Evolutionary conservation across 2,329 filamentous ascomycete species (phyloP), one percentile per base, ranked within the genome.

Genomic region (Fusarium robinianum): DNA sequence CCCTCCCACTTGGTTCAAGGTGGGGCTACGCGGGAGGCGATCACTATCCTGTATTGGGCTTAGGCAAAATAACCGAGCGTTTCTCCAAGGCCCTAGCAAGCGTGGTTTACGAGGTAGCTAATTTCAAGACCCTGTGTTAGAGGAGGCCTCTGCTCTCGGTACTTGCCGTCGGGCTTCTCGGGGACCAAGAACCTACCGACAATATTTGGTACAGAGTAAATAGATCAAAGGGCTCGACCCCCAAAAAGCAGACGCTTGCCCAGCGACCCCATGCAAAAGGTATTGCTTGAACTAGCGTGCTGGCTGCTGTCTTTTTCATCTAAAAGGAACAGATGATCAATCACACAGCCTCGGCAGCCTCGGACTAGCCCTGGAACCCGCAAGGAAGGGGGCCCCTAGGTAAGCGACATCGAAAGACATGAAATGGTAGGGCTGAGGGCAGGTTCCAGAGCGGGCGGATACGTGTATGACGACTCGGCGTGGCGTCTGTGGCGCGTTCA

Each of bases 21-120:
- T 9, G 8, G 16, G 18, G 17, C 14, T 12, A 33, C 33, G 29
- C 38, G 33, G 14, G 33, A 29, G 50, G 5, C 21, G 47, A 54
- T 54, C 51, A 44, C 18, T 9, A 8, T 51, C n/a, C n/a, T 35
- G 9, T 15, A 45, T 55, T 26, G 3, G 31, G 31, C 3, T 10
- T 6, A 8, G 29, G n/a, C n/a, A n/a, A 22, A 35, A 24, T 50
- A 42, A 26, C 32, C 51, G 51, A 41, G 51, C 37, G 23, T 32
- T 54, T 54, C 51, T 52, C 51, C 51, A 54, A 37, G n/a, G 47
- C 15, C 37, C 36, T 38, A 27, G 47, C 42, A 54, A 44, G 47
- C 38, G 31, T 18, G 37, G n/a, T n/a, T n/a, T n/a, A n/a, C n/a
- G n/a, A n/a, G n/a, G 51, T 23, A 44, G 50, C 32, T 46, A 46